A percentile compares a stretch with the other conserved stretches of the same genome.
phyloP scores from a whole-genome alignment of 1,284 basidiomycete species.

The Irpex sp. region DNA sequence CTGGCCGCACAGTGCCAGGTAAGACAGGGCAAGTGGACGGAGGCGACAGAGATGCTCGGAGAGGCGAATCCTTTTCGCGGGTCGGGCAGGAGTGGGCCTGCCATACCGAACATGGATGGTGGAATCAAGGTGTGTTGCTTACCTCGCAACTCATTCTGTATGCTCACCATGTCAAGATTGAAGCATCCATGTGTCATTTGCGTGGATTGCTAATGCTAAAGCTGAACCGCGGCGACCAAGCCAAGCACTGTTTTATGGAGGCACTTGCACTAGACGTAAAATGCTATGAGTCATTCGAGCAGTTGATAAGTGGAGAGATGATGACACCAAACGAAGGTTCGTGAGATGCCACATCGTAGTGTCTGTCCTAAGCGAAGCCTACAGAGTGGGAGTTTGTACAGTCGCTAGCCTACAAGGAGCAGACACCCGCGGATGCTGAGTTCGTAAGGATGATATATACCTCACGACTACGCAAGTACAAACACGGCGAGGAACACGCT shows the following conservation, averaged over 20 bases:
- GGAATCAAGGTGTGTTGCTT: slow-evolving; percentile 70
- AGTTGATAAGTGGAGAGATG: slow-evolving; percentile 90
- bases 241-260: slow-evolving; percentile 93
- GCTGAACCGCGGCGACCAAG: slow-evolving; percentile 83
- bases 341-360: slow-evolving; percentile 8
- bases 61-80: slow-evolving; percentile 85
- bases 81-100: slow-evolving; percentile 59
- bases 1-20: slow-evolving; percentile 94
- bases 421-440: slow-evolving; percentile 82
- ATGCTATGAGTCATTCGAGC: slow-evolving; percentile 94
- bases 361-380: neutral
- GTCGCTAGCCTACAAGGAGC: slow-evolving; percentile 76
- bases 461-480: slow-evolving; percentile 86
- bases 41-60: slow-evolving; percentile 92
- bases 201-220: slow-evolving; percentile 94
- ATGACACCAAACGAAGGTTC: slow-evolving; percentile 89
- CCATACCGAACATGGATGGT: slow-evolving; percentile 75
- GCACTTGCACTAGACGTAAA: slow-evolving; percentile 94
- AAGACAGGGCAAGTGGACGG: slow-evolving; percentile 89
- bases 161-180: slow-evolving; percentile 52
- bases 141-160: neutral
- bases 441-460: slow-evolving; percentile 93
- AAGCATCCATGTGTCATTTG: slow-evolving; percentile 93
- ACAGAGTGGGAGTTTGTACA: slow-evolving; percentile 96
- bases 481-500: slow-evolving; percentile 79